Base-by-base conservation (phyloP, 2,329 filamentous ascomycete species). In the Fusarium sp. region DNA sequence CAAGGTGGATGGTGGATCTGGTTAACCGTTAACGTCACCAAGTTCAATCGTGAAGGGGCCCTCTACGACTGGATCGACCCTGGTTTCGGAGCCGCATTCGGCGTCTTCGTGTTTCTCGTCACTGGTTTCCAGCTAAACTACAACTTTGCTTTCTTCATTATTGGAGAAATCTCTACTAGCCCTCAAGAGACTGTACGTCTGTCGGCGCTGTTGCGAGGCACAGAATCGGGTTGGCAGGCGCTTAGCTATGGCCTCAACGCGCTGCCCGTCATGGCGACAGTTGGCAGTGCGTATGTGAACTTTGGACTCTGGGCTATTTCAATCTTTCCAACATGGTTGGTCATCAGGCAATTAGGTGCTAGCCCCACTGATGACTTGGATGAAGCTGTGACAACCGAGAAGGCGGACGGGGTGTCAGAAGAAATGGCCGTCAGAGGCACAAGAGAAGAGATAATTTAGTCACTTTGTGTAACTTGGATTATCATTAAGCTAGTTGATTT, bases 41-140 rank as follows among this genome's bases (percentile, higher is more conserved):
- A 87, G 37, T 92, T 87, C 75, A 81, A 81, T 12, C 78, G 79
- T 14, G 85, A 84, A 0, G 78, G 81, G 18, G 89, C 89, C 0
- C 83, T 83, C 1, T 89, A 86, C 71, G 91, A 93, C 76, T 93
- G 90, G 91, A 72, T 75, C 1, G 84, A 86, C 65, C 66, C 79
- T 0, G 89, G 88, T 0, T 92, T 93, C 58, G 90, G 89, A 1
- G 82, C 82, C 37, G 87, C 84, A 0, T 93, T 92, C 66, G 86
- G 84, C 0, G 81, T 91, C 28, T 92, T 90, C 73, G 69, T 92
- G 7, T 86, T 92, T 69, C 82, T 90, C 72, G 87, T 89, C 2
- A 80, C 85, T n/a, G 86, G 88, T 0, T 92, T 92, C 65, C 89
- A 92, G 75, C 70, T 91, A n/a, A 92, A 92, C 73, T 92, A 92